phyloP scores from a whole-genome alignment of 768 basidiomycete genomes.

The Mycena floridula region DNA sequence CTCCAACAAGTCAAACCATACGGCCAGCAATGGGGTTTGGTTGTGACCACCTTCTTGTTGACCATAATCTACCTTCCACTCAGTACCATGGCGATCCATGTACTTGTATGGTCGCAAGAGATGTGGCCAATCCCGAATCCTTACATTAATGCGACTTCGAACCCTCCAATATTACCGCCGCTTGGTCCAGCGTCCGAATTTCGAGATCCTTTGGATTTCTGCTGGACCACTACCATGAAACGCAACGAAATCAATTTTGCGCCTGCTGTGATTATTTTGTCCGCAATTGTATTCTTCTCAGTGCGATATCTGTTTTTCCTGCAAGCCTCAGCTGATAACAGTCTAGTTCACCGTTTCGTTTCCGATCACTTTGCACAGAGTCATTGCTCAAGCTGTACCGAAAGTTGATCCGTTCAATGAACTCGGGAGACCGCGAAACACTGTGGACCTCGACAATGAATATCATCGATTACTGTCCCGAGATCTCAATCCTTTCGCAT shows the following conservation, averaged over 20 bases:
- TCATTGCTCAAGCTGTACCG: conserved; percentile 55
- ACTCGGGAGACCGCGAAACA: conserved; percentile 55
- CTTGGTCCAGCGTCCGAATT: conserved; percentile 52
- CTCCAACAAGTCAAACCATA: conserved; percentile 39
- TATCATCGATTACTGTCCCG: conserved; percentile 60
- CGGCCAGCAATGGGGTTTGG: conserved; percentile 42
- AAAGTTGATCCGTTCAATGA: conserved; percentile 64
- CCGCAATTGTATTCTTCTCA: conserved; percentile 40
- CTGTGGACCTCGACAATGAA: conserved; percentile 57
- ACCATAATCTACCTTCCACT: conserved; percentile 71
- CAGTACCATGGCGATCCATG: conserved; percentile 72
- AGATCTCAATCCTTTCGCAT: conserved; percentile 63
- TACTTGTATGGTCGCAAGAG: conserved; percentile 72
- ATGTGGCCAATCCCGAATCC: conserved; percentile 70
- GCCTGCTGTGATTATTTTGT: conserved; percentile 52
- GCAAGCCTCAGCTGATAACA: neutral
- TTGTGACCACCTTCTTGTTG: conserved; percentile 59
- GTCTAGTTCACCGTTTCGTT: conserved; percentile 63
- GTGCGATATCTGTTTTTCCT: conserved; percentile 29
- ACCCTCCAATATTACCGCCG: conserved; percentile 41
- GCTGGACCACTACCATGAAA: conserved; percentile 76
- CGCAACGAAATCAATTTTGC: conserved; percentile 66
- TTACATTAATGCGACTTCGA: conserved; percentile 50
- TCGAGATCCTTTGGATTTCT: conserved; percentile 64
- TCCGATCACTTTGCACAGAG: conserved; percentile 52